phyloP scores from a whole-genome alignment of 1,139 yeast genomes.

The Wickerhamiella infanticola region DNA sequence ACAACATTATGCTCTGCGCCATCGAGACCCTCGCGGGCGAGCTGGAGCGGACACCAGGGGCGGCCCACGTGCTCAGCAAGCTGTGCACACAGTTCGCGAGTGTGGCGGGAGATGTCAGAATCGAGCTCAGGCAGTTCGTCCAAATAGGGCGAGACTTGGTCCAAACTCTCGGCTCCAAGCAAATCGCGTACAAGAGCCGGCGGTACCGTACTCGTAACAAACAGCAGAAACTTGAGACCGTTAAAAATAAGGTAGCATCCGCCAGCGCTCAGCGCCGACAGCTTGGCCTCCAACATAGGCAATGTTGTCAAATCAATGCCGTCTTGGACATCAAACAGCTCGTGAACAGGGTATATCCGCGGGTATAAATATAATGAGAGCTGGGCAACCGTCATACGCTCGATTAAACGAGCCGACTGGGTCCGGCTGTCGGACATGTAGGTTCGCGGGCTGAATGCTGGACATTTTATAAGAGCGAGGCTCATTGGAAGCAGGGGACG shows the following conservation, averaged over 20 bases:
- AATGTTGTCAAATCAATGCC: slow-evolving; percentile 4
- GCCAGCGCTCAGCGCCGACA: slow-evolving; percentile 30
- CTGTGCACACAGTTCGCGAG: slow-evolving; percentile 41
- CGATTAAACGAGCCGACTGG: slow-evolving; percentile 39
- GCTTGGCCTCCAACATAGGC: neutral
- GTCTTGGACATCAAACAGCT: slow-evolving; percentile 31
- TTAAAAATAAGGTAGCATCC: slow-evolving; percentile 71
- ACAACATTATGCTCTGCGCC: slow-evolving; percentile 43
- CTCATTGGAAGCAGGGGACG: slow-evolving; percentile 55
- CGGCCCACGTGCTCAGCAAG: slow-evolving; percentile 11
- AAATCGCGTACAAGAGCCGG: slow-evolving; percentile 48
- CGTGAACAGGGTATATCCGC: slow-evolving; percentile 59
- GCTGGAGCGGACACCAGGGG: slow-evolving; percentile 25
- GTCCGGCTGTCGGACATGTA: slow-evolving; percentile 36
- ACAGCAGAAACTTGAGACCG: slow-evolving; percentile 44
- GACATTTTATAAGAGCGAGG: slow-evolving; percentile 53
- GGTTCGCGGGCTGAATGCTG: slow-evolving; percentile 38
- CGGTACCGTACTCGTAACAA: slow-evolving; percentile 42
- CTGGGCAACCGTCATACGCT: slow-evolving; percentile 41
- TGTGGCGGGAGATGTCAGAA: slow-evolving; percentile 55
- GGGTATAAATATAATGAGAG: slow-evolving; percentile 66
- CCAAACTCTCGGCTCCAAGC: slow-evolving; percentile 47
- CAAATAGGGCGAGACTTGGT: slow-evolving; percentile 31
- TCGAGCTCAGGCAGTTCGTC: slow-evolving; percentile 57
- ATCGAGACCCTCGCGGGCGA: slow-evolving; percentile 54